Evolutionary conservation across 371 early-diverging fungal species (phyloP).

Genomic region (Astathelohania contejeani): DNA sequence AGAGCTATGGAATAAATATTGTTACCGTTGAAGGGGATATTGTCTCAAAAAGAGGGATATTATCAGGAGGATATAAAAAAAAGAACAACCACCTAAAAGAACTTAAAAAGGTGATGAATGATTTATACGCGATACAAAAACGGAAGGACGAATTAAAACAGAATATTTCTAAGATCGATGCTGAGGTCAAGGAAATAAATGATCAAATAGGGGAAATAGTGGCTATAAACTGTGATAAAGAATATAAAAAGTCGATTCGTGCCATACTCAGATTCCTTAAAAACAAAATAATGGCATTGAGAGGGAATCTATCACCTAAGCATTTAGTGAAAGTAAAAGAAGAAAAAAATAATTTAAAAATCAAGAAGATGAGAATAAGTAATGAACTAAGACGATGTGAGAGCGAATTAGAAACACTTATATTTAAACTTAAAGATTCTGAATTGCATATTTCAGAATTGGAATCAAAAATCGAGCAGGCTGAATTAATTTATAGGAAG

Average conservation of each 20-base stretch:
- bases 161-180: slow-evolving; percentile 6
- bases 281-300: too few relatives aligned
- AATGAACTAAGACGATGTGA: slow-evolving; percentile 8
- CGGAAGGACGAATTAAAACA: slow-evolving; percentile 5
- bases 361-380: not conserved
- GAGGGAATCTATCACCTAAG: not conserved
- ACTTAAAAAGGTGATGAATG: slow-evolving; percentile 20
- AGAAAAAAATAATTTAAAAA: not conserved
- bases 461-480: too few relatives aligned
- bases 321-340: not conserved
- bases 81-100: slow-evolving; percentile 21
- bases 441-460: slow-evolving; percentile 1
- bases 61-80: slow-evolving; percentile 48
- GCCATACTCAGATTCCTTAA: slow-evolving; percentile 6
- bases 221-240: not conserved
- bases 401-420: not conserved
- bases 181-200: not conserved
- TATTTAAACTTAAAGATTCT: slow-evolving; percentile 6
- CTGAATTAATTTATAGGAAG: too few relatives aligned
- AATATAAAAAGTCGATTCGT: too few relatives aligned
- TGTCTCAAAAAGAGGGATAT: slow-evolving; percentile 35
- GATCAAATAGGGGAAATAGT: not conserved
- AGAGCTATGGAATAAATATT: slow-evolving; percentile 37
- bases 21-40: slow-evolving; percentile 48
- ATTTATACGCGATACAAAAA: slow-evolving; percentile 3